Base-by-base conservation (phyloP, 352 stramenopile species). In the Pilasporangium apinafurcum region DNA sequence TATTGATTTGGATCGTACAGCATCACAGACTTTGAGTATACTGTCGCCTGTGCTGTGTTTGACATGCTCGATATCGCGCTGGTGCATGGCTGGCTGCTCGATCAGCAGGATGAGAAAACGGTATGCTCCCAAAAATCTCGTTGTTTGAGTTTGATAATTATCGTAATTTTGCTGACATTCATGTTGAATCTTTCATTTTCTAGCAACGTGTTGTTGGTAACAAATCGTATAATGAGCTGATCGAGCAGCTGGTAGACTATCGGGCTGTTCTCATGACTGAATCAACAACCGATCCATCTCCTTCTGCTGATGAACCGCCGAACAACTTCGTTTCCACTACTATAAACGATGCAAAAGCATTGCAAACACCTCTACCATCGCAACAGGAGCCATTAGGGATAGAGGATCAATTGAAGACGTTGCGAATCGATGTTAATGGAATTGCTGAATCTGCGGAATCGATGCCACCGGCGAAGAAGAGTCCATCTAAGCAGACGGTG, bases 161-260 rank as follows among this genome's bases (percentile, higher is more conserved):
- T n/a, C n/a, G n/a, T 25, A 28, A 22, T 2, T 18, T 46, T 37
- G 5, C 35, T 53, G 14, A 20, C 16, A 31, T 25, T 13, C 6
- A 13, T 49, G 12, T 39, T 41, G 2, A 5, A 25, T 52, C 17
- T 9, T 39, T 36, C n/a, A n/a, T n/a, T n/a, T 28, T 48, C 3
- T 38, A 85, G 73, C 53, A 78, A 45, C 54, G 64, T 21, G 70
- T 97, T 4, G 65, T 98, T 41, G 74, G 78, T 26, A 79, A 82
- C 45, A 95, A 96, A 53, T 97, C 86, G 34, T 99, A 99, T 74
- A 99, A 99, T 70, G 90, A 99, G 47, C 68, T 98, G 21, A 86
- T 99, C 35, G 95, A 98, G 55, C 72, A 76, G 2, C 62, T 99
- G 4, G 92, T 99, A 29, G 67, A 97, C 51, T 91, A 88, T 44